Evolutionary conservation across 2,329 filamentous ascomycete genomes (phyloP), one percentile per base, ranked within the genome.

Genomic region (Alternaria consortialis): DNA sequence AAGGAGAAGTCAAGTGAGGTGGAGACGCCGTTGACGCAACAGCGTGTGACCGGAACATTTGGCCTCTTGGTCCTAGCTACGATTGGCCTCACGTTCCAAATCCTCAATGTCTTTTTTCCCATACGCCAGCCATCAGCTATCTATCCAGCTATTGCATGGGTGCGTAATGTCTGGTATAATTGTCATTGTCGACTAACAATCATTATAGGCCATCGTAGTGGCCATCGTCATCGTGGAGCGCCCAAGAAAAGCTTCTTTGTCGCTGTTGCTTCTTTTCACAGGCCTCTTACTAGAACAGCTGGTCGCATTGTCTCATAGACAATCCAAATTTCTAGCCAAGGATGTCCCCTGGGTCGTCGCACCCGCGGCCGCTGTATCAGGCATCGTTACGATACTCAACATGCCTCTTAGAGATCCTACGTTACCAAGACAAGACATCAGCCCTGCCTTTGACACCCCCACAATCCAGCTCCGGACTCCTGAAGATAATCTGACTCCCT

Each of bases 401-500:
- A 93, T 93, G 90, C 91, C 91, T 7, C 79, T 93, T 67, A 85
- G 91, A 23, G 85, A 91, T 59, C 86, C 88, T 0, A 73, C 73
- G 1, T 73, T 89, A 4, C 80, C 84, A 20, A 80, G 74, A 4
- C 76, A 84, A 8, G 85, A 84, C 1, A 92, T 94, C 58, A 88
- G 88, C 53, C 78, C 80, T 15, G 82, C 87, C 2, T 87, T 85
- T 54, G 80, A 83, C 17, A 65, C 78, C 5, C 87, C 91, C 1
- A 88, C 84, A 0, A 83, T 80, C 3, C 77, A 83, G 2, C 80
- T 91, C n/a, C 89, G 92, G 31, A 89, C 85, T 48, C 90, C 93
- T 0, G 93, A 97, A 75, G 93, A 97, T 68, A 88, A 91, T 64
- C 76, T 97, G 25, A 91, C 85, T 0, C 82, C 94, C 1, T 93